Percentiles rank a stretch among this genome's conserved stretches.
Conservation (phyloP, 441 rosid species). For the Omphalea diandra region DNA sequence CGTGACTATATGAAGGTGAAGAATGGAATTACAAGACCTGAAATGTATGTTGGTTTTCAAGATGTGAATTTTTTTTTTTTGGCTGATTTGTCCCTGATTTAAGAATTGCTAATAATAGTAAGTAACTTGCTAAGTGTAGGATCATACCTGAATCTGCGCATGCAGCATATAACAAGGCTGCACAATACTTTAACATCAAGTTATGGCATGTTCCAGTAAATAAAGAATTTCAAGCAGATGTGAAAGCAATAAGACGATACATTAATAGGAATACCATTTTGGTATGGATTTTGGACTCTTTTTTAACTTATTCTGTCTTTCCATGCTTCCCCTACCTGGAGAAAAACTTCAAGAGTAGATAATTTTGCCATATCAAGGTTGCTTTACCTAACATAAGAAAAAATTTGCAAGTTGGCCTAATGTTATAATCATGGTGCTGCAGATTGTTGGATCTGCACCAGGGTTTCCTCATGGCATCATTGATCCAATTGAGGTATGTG, state of each 20-base stretch:
- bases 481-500: conserved; percentile 87
- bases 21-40: conserved; percentile 86
- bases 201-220: conserved; percentile 87
- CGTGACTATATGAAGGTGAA: conserved; percentile 91
- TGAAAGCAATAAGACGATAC: conserved; percentile 56
- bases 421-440: conserved; percentile 28
- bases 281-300: conserved; percentile 41
- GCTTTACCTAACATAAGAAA: conserved; percentile 12
- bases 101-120: conserved; percentile 19
- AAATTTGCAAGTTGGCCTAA: conserved; percentile 22
- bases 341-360: neutral
- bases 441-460: conserved; percentile 99
- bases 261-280: conserved; percentile 79
- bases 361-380: conserved; percentile 18
- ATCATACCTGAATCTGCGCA: conserved; percentile 95
- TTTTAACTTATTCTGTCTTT: conserved; percentile 3
- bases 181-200: conserved; percentile 93
- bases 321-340: neutral
- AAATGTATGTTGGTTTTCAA: conserved; percentile 52
- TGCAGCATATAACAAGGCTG: conserved; percentile 97
- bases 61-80: neutral
- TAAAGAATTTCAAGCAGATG: conserved; percentile 83
- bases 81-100: conserved; percentile 12
- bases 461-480: conserved; percentile 98
- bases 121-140: conserved; percentile 44